Base-by-base conservation (phyloP, 257 asterid genomes). In the Scutellaria minor region DNA sequence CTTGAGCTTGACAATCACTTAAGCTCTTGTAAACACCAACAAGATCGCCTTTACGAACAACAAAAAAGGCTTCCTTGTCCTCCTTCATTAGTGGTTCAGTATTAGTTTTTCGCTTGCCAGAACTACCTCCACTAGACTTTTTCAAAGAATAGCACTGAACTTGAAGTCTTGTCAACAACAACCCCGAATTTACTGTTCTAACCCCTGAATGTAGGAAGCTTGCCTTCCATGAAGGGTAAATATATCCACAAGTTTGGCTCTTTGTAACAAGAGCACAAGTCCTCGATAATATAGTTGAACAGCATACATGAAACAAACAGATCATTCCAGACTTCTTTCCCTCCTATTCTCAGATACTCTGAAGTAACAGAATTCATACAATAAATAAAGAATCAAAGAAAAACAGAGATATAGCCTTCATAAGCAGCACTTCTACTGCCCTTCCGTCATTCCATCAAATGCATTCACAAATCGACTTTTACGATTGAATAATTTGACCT, bases 1-100 rank as follows among this genome's bases (percentile, higher is more conserved):
- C 98, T 95, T 92, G 99, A 67, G 90, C 87, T 78, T 92, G 97
- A 73, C 97, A 95, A 72, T 95, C 98, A 63, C 85, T 90, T 66
- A 95, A 83, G 80, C 89, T 92, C 85, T 88, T 92, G 89, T 90
- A 95, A 22, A 95, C 87, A 71, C 98, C 99, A 51, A 92, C 85
- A 39, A 92, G 71, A 74, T 92, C 97, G n/a, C 98, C 99, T 81
- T 95, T 95, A 73, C 98, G 94, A 50, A 90, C 96, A 76, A 95
- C 99, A 74, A 87, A 95, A 76, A 95, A 95, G 53, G 94, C 91
- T 37, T 92, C 98, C 83, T 80, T 90, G 40, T 92, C 98, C 57
- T 92, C 96, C 87, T 87, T 88, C 92, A 86, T 79, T 40, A 51
- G 67, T 18, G 88, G 61, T 64, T 75, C 47, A 65, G 83, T 55